Evolutionary conservation across 2,329 filamentous ascomycete genomes (phyloP).

Genomic region (Calonectria pauciramosa): DNA sequence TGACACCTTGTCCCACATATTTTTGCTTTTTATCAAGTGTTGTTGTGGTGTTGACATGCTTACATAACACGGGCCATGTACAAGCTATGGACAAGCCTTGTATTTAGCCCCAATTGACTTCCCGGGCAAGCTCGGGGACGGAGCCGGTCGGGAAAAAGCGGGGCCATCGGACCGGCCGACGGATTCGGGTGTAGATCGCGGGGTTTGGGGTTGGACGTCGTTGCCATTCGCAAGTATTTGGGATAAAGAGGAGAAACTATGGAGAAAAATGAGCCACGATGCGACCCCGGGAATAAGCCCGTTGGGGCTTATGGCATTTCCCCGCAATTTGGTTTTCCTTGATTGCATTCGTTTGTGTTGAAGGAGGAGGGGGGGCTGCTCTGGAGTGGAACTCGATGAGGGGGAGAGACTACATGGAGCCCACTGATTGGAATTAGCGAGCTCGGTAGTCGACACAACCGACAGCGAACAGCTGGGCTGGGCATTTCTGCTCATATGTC

Average conservation of each 20-base stretch:
- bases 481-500: background rate
- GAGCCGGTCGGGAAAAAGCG: conserved; percentile 13
- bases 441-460: conserved; percentile 1
- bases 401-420: background rate
- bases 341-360: conserved; percentile 5
- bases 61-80: background rate
- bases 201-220: background rate
- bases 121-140: conserved; percentile 4
- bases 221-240: background rate
- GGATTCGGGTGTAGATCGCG: background rate
- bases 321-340: conserved; percentile 1
- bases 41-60: background rate
- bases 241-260: background rate
- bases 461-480: background rate
- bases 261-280: background rate
- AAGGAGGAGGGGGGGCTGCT: background rate
- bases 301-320: background rate
- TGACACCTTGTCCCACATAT: background rate
- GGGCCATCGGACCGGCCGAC: conserved; percentile 10
- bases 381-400: background rate
- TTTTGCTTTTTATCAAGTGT: background rate
- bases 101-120: conserved; percentile 19
- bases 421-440: background rate
- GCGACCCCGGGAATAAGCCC: background rate
- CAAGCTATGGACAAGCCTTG: background rate